Evolutionary conservation across 2,329 filamentous ascomycete species (phyloP), one percentile per base, ranked within the genome.

Genomic region (Aspergillus quadrilineatus): DNA sequence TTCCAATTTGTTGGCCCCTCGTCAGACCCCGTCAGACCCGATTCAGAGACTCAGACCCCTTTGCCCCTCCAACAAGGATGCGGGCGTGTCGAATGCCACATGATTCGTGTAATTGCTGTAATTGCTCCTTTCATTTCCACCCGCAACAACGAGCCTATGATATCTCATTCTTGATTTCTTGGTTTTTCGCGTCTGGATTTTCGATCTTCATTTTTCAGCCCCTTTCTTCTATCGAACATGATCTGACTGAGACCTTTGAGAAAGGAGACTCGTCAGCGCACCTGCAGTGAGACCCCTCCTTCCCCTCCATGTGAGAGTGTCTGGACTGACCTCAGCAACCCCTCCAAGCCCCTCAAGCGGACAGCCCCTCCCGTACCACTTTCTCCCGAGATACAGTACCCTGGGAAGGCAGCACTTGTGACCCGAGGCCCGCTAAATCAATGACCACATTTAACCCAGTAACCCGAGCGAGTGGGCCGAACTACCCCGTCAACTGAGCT

Each of bases 11-110:
- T 45, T 51, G 46, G 53, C 62, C 60, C 62, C 58, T 61, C 59
- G 56, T 60, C 59, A 60, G 49, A 26, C 22, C 22, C 22, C 22
- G 22, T 22, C 22, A 22, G 22, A 22, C 22, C 22, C 22, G 22
- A 22, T 22, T 22, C 22, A 22, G 22, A 22, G 22, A 22, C 29
- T 32, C 44, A 46, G 29, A 30, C 55, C 57, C 56, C 58, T 57
- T 59, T 63, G 61, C 63, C 63, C 63, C 63, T 65, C 63, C 55
- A 63, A 62, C 60, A 60, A 59, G 60, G 60, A 63, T 63, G 43
- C 46, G 37, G 43, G 52, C 39, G 44, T 54, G 43, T 58, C 55
- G 58, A 61, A 60, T 62, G 60, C 63, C 61, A 63, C 61, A 47
- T 61, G 60, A 63, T 64, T 64, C 60, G 60, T 62, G 60, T 59